Evolutionary conservation across 805 yeast species (phyloP).

Genomic region (Ascoidea rubescens): DNA sequence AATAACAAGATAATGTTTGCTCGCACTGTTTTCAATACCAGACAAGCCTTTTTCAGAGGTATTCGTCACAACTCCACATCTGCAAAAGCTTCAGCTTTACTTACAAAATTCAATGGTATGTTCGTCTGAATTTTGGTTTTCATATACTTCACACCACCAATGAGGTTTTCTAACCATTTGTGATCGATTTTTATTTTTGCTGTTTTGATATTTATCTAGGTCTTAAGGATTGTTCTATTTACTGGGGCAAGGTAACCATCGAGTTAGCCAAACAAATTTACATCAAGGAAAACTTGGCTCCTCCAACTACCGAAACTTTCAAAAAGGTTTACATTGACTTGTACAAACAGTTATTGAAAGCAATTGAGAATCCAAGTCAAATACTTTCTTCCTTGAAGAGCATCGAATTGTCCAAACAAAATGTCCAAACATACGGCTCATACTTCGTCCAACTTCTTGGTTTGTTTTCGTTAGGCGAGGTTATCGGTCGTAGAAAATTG

Average conservation of each 20-base stretch:
- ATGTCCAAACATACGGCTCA: conserved; percentile 53
- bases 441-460: conserved; percentile 78
- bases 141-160: conserved; percentile 1
- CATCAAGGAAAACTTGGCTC: conserved; percentile 84
- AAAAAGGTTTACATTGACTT: conserved; percentile 54
- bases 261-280: conserved; percentile 68
- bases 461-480: conserved; percentile 87
- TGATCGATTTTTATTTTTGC: too few species aligned
- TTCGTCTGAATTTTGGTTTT: conserved; percentile 5
- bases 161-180: neutral
- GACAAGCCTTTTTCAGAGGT: conserved; percentile 15
- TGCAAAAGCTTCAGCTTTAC: conserved; percentile 24
- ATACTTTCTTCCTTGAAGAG: conserved; percentile 31
- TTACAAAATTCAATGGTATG: conserved; percentile 24
- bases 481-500: conserved; percentile 87
- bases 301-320: conserved; percentile 71
- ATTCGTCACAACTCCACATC: conserved; percentile 22
- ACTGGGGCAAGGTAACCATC: conserved; percentile 50
- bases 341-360: conserved; percentile 29
- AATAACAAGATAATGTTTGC: neutral
- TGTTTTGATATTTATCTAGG: neutral
- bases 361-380: conserved; percentile 47
- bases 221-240: conserved; percentile 42
- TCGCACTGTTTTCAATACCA: neutral
- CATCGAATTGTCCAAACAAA: conserved; percentile 31